Conservation (phyloP, 257 asterid genomes). For the Osmanthus fragrans region DNA sequence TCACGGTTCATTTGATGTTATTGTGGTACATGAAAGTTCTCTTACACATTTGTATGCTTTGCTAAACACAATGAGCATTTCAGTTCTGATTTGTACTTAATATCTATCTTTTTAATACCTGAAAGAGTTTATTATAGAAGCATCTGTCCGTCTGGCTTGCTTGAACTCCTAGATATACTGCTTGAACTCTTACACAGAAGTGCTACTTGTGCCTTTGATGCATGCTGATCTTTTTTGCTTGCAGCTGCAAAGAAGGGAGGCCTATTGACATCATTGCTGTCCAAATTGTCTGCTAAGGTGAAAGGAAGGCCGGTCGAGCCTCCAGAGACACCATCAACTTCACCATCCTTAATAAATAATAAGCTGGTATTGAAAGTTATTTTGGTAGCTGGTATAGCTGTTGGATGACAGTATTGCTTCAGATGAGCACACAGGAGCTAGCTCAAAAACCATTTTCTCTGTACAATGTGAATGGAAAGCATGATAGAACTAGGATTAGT, state of each 20-base stretch:
- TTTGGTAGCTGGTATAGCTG: slow-evolving; percentile 66
- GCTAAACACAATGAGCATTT: neutral
- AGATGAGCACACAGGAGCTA: slow-evolving; percentile 38
- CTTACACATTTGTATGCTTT: neutral
- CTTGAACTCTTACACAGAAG: slow-evolving; percentile 94
- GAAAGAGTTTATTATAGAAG: neutral
- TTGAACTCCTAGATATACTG: neutral
- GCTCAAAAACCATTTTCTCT: slow-evolving; percentile 16
- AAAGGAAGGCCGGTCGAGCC: slow-evolving; percentile 59
- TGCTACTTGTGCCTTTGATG: slow-evolving; percentile 80
- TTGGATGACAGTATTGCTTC: slow-evolving; percentile 69
- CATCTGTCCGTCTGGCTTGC: neutral
- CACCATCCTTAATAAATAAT: slow-evolving; percentile 38
- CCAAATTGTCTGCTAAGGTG: slow-evolving; percentile 58
- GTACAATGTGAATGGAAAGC: slow-evolving; percentile 22
- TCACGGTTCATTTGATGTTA: slow-evolving; percentile 5
- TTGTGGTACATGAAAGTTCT: neutral
- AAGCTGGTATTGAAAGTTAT: slow-evolving; percentile 63
- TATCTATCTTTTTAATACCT: no score
- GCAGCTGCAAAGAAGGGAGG: slow-evolving; percentile 53
- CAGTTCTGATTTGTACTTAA: neutral
- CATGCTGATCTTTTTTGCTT: slow-evolving; percentile 2
- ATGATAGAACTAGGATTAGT: slow-evolving; percentile 22
- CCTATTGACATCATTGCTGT: slow-evolving; percentile 47
- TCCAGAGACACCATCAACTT: slow-evolving; percentile 39